These are phyloP conservation scores for Microsporum ferrugineum DNA, from an alignment of 2,329 filamentous ascomycete species.

Conservation along the genomic window DNA sequence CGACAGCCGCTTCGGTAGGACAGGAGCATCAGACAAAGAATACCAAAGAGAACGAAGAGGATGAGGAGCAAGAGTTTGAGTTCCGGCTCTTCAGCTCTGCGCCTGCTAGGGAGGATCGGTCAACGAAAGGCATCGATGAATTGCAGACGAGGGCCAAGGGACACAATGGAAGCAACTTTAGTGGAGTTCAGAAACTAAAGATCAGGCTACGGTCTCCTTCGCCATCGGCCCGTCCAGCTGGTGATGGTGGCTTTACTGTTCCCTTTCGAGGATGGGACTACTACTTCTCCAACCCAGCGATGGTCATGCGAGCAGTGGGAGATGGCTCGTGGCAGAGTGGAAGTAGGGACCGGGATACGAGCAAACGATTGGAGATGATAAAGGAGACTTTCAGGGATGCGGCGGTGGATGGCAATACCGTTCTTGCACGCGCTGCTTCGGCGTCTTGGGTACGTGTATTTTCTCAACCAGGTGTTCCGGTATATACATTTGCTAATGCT, in stretches of 20 bases:
- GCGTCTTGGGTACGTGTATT: constrained; percentile 26
- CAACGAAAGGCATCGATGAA: neutral
- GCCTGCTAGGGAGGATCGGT: neutral
- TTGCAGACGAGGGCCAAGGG: neutral
- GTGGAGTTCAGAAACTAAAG: constrained; percentile 27
- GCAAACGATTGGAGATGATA: neutral
- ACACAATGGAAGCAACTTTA: neutral
- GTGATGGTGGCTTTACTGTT: constrained; percentile 29
- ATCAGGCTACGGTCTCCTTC: constrained; percentile 31
- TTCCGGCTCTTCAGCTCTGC: constrained; percentile 33
- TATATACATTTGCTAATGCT: neutral
- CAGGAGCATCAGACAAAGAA: neutral
- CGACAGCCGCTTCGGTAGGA: neutral
- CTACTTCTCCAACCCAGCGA: constrained; percentile 29
- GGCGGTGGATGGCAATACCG: constrained; percentile 26
- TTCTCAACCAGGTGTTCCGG: neutral
- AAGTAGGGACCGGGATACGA: neutral
- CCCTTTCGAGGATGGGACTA: constrained; percentile 34
- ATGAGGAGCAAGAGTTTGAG: constrained; percentile 35
- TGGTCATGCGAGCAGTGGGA: constrained; percentile 12
- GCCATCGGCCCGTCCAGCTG: constrained; percentile 19
- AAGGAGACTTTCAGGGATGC: constrained; percentile 25
- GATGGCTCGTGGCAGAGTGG: constrained; percentile 11
- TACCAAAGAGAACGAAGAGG: constrained; percentile 12
- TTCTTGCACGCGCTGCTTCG: constrained; percentile 22